These are phyloP conservation scores for Plasmodium cynomolgi DNA, from an alignment of 169 alveolate species.

Conservation along the genomic window DNA sequence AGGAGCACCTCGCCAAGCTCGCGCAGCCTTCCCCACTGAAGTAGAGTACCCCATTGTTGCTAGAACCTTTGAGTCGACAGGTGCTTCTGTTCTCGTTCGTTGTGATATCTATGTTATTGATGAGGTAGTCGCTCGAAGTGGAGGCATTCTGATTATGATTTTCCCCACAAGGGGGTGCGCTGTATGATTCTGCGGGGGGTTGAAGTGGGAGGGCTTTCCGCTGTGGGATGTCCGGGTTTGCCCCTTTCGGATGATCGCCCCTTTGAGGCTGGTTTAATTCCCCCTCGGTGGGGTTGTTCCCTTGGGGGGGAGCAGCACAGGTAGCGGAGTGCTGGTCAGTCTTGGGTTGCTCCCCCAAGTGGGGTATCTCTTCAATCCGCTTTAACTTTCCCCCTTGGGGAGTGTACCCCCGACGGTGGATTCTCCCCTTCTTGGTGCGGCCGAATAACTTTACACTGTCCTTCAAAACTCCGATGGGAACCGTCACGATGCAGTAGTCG, in stretches of 20 bases:
- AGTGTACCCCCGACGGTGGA: neutral
- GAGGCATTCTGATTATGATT: neutral
- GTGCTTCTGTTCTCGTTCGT: slow-evolving; percentile 19
- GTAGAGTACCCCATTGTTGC: neutral
- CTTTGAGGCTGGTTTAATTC: neutral
- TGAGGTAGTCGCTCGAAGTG: slow-evolving; percentile 3
- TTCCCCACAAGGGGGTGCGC: neutral
- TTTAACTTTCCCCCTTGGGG: neutral
- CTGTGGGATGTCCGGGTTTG: neutral
- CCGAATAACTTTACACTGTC: slow-evolving; percentile 18
- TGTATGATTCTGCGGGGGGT: neutral
- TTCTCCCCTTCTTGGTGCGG: neutral
- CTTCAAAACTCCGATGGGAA: slow-evolving; percentile 54
- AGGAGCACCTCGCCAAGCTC: neutral
- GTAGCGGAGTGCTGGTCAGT: neutral
- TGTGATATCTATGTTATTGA: slow-evolving; percentile 32
- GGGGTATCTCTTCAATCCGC: neutral
- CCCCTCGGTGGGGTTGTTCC: neutral
- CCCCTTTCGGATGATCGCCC: neutral
- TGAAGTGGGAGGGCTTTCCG: neutral
- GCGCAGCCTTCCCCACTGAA: neutral
- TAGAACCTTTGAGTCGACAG: neutral
- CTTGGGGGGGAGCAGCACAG: neutral
- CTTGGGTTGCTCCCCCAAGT: neutral
- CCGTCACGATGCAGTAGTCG: slow-evolving; percentile 65